Conservation (phyloP, 257 asterid species). For the Cordia subcordata region DNA sequence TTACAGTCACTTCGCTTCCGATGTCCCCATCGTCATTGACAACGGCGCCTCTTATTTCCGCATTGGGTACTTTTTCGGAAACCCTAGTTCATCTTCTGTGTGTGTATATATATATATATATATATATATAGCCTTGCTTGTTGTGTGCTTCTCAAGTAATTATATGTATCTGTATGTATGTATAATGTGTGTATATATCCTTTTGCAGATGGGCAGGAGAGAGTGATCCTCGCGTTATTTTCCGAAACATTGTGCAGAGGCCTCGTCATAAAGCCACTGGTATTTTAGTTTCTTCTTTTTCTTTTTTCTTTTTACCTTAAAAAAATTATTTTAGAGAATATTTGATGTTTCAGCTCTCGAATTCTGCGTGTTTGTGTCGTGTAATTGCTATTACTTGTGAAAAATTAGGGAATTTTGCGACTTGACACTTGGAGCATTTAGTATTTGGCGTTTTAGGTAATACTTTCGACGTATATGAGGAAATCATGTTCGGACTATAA, state of each 20-base stretch:
- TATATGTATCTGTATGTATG: neutral
- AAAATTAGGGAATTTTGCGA: too few species aligned
- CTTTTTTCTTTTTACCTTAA: too few species aligned
- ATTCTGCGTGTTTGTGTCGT: neutral
- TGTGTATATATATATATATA: neutral
- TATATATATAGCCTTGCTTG: neutral
- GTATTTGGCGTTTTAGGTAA: too few species aligned
- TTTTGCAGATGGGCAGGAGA: constrained; percentile 96
- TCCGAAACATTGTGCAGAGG: constrained; percentile 93
- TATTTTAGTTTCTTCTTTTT: constrained; percentile 5
- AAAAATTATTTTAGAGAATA: neutral
- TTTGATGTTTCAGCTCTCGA: neutral
- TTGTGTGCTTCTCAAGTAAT: neutral
- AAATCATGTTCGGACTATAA: too few species aligned
- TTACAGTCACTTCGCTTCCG: constrained; percentile 58
- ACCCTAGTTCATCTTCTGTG: constrained; percentile 15
- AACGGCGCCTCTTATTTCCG: constrained; percentile 96
- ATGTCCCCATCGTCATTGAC: constrained; percentile 89
- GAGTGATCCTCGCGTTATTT: constrained; percentile 84
- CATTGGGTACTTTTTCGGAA: constrained; percentile 53
- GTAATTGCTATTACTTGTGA: too few species aligned
- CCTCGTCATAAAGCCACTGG: constrained; percentile 97
- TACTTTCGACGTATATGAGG: too few species aligned
- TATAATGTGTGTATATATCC: constrained; percentile 1
- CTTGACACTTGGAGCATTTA: too few species aligned